phyloP scores from a whole-genome alignment of 345 rosid genomes.

The Euclidium syriacum region DNA sequence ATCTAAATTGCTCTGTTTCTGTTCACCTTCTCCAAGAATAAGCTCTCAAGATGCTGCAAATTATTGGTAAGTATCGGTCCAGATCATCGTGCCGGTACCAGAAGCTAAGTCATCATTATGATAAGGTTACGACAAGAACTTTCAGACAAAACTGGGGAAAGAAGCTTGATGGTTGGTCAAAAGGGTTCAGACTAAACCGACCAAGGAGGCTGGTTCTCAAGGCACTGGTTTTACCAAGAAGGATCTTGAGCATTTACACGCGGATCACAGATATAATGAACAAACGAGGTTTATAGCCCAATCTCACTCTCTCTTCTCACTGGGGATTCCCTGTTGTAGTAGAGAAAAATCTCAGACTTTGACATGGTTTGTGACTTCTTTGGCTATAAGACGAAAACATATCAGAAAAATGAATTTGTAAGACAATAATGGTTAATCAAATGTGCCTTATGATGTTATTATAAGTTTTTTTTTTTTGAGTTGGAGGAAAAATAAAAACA shows the following conservation, averaged over 20 bases:
- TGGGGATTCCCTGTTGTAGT: slow-evolving; percentile 52
- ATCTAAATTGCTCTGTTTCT: not conserved
- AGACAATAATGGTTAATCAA: not conserved
- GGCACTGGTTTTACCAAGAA: slow-evolving; percentile 32
- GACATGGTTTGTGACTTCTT: slow-evolving; percentile 13
- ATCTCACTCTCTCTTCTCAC: slow-evolving; percentile 44
- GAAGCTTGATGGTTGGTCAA: slow-evolving; percentile 30
- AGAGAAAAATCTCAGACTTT: slow-evolving; percentile 9
- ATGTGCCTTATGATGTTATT: not conserved
- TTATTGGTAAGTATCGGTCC: slow-evolving; percentile 8
- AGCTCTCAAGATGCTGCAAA: slow-evolving; percentile 19
- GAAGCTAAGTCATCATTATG: slow-evolving; percentile 34
- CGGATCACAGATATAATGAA: slow-evolving; percentile 35
- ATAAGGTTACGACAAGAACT: slow-evolving; percentile 26
- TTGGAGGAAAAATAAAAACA: not conserved
- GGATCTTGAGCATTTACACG: slow-evolving; percentile 37
- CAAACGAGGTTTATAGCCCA: slow-evolving; percentile 45
- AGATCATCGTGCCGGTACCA: slow-evolving; percentile 29
- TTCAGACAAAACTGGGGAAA: slow-evolving; percentile 30
- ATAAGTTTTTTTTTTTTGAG: not conserved
- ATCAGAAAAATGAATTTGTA: not conserved
- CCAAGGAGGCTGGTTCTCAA: slow-evolving; percentile 44
- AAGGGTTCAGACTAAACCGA: slow-evolving; percentile 48
- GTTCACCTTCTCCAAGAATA: not conserved
- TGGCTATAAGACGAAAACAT: not conserved